These are phyloP conservation scores for Candida adriatica DNA, from an alignment of 805 yeast species.

Conservation along the genomic window DNA sequence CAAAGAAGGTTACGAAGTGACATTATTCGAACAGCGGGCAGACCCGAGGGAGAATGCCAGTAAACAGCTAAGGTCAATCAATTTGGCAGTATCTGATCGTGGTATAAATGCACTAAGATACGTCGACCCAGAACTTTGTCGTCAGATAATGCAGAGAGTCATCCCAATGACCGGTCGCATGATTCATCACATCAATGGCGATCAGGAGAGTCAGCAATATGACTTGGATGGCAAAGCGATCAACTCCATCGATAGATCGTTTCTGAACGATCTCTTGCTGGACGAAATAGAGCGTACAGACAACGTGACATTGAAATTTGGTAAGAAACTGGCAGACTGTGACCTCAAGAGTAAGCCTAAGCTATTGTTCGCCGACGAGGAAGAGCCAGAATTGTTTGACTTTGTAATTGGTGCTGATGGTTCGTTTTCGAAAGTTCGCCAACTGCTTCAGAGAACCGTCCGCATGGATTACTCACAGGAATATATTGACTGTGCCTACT, in stretches of 20 bases:
- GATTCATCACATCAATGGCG: conserved; percentile 70
- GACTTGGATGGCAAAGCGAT: conserved; percentile 70
- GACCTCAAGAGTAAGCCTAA: conserved; percentile 25
- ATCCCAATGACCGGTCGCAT: conserved; percentile 88
- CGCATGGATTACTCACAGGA: conserved; percentile 70
- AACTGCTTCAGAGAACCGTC: conserved; percentile 55
- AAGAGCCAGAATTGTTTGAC: conserved; percentile 33
- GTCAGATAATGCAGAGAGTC: conserved; percentile 46
- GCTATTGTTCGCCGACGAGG: conserved; percentile 18
- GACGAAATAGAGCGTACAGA: conserved; percentile 51
- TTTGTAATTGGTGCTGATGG: conserved; percentile 84
- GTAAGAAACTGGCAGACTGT: conserved; percentile 46
- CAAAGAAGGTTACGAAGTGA: conserved; percentile 63
- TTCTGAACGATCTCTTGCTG: conserved; percentile 57
- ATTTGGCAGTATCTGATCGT: conserved; percentile 80
- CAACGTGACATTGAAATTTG: conserved; percentile 42
- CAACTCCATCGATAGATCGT: conserved; percentile 75
- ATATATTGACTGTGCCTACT: conserved; percentile 76
- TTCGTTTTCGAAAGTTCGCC: conserved; percentile 65
- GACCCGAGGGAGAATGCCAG: conserved; percentile 50
- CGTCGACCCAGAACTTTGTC: conserved; percentile 54
- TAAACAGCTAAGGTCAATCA: conserved; percentile 59
- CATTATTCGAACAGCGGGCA: conserved; percentile 59
- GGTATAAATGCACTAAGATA: conserved; percentile 66
- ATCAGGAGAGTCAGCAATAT: conserved; percentile 61